These are phyloP conservation scores for Diospyros lotus DNA, from an alignment of 148 eudicot species.

Conservation along the genomic window DNA sequence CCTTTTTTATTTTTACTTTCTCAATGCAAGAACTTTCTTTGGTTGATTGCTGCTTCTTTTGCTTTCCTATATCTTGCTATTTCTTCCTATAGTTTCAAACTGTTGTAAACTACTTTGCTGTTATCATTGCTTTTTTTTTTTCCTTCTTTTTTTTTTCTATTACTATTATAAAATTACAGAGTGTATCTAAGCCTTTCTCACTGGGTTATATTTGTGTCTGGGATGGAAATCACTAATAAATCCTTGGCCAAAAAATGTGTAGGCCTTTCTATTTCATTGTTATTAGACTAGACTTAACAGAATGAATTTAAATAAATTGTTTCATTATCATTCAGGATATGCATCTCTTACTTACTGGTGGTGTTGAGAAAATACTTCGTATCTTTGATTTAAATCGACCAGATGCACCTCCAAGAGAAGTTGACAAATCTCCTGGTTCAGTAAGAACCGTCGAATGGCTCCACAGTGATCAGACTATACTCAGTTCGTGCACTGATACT, in stretches of 20 bases:
- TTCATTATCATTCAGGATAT: slow-evolving; percentile 48
- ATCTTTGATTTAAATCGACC: slow-evolving; percentile 82
- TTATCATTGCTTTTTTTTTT: no score
- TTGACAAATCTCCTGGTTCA: slow-evolving; percentile 88
- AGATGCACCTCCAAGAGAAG: slow-evolving; percentile 89
- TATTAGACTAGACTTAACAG: neutral
- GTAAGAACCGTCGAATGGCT: slow-evolving; percentile 91
- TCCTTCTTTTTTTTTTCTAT: no score
- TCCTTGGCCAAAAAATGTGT: neutral
- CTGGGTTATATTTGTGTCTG: no score
- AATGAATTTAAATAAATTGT: neutral
- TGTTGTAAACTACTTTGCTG: neutral
- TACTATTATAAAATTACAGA: no score
- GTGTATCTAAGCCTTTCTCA: no score
- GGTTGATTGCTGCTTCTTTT: neutral
- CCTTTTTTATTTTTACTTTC: no score
- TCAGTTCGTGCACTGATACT: slow-evolving; percentile 78
- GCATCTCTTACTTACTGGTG: slow-evolving; percentile 72
- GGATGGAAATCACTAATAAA: no score
- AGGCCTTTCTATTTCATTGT: neutral
- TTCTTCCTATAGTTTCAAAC: neutral
- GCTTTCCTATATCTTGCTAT: neutral
- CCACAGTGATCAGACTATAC: slow-evolving; percentile 89
- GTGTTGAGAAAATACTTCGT: slow-evolving; percentile 85
- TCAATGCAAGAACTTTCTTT: neutral